Conservation (phyloP, 2,329 filamentous ascomycete genomes). For the Colletotrichum sp. region DNA sequence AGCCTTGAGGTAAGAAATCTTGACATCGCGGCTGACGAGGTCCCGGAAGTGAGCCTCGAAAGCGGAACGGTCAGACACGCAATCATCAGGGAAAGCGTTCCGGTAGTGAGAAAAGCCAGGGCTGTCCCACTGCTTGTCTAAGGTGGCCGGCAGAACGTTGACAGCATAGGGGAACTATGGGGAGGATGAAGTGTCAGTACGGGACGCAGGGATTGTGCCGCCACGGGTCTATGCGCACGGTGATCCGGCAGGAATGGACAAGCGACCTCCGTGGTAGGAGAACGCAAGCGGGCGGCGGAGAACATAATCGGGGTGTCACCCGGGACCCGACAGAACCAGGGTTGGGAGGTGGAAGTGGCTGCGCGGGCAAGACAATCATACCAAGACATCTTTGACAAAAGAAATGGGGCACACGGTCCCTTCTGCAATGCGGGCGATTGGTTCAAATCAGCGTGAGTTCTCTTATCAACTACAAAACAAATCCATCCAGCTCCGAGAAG, state of each 20-base stretch:
- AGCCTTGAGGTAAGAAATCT: constrained; percentile 77
- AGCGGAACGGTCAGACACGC: constrained; percentile 60
- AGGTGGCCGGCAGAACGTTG: constrained; percentile 65
- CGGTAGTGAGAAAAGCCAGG: constrained; percentile 70
- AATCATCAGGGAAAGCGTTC: constrained; percentile 72
- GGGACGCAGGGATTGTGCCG: background rate
- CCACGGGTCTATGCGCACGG: background rate
- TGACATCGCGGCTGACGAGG: constrained; percentile 74
- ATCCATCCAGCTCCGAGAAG: background rate
- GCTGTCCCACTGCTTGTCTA: constrained; percentile 71
- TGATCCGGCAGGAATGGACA: constrained; percentile 1
- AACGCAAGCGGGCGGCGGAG: background rate
- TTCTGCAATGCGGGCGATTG: constrained; percentile 54
- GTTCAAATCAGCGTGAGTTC: constrained; percentile 5
- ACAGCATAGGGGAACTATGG: constrained; percentile 79
- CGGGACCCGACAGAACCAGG: constrained; percentile 15
- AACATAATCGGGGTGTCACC: constrained; percentile 21
- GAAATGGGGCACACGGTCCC: constrained; percentile 84
- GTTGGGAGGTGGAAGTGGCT: constrained; percentile 15
- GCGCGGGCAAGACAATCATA: constrained; percentile 52
- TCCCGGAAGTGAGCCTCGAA: constrained; percentile 73
- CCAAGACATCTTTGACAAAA: constrained; percentile 83
- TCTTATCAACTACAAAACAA: background rate
- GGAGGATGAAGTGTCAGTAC: background rate
- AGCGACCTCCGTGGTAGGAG: constrained; percentile 4